Percentiles rank a stretch among this genome's conserved stretches.
Conservation (phyloP, 1,284 basidiomycete species). For the Pseudozyma sp. region DNA sequence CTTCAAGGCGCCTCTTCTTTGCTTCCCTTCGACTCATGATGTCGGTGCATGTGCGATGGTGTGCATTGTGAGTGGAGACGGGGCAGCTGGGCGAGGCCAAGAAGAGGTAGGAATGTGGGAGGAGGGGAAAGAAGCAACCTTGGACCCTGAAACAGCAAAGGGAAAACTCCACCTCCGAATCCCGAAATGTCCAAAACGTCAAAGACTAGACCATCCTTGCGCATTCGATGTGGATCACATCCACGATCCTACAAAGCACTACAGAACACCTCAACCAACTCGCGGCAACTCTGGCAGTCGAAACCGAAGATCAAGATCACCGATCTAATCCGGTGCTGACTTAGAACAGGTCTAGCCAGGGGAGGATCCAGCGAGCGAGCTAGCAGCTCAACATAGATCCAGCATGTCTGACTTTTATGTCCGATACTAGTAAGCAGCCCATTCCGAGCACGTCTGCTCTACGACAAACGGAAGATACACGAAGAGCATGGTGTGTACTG, state of each 20-base stretch:
- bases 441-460: no score
- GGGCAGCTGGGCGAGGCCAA: no score
- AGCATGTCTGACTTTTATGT: slow-evolving; percentile 67
- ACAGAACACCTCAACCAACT: no score
- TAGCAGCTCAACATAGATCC: not conserved
- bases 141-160: slow-evolving; percentile 1
- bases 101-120: no score
- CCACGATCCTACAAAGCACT: no score
- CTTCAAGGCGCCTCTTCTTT: slow-evolving; percentile 13
- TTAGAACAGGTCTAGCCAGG: no score
- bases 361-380: no score
- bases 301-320: no score
- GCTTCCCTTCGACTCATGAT: slow-evolving; percentile 11
- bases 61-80: not conserved
- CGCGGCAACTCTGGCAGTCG: no score
- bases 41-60: no score
- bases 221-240: slow-evolving; percentile 4
- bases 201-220: not conserved
- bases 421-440: slow-evolving; percentile 64
- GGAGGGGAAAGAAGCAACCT: not conserved
- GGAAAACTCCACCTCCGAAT: slow-evolving; percentile 38
- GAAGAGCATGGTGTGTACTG: not conserved
- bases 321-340: no score
- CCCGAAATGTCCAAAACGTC: slow-evolving; percentile 8
- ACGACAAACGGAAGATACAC: not conserved